Evolutionary conservation across 192 early-diverging fungal genomes (phyloP).

Genomic region (Allomyces macrogynus): DNA sequence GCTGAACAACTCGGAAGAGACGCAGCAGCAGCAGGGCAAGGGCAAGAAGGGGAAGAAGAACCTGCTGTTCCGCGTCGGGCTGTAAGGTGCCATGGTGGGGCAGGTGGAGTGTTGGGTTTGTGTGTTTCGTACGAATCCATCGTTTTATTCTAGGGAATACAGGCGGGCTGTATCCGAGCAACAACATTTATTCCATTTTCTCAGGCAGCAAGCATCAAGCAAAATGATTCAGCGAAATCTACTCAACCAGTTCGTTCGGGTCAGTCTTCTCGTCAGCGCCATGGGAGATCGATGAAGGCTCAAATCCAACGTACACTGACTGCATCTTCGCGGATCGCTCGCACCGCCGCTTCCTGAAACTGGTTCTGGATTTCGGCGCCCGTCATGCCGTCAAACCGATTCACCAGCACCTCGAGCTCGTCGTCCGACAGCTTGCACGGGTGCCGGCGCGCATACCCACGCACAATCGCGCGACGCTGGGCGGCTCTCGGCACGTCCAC

Average conservation of each 20-base stretch:
- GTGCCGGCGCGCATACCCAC: background rate
- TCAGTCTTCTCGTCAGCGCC: too few species aligned
- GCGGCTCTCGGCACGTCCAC: too few species aligned
- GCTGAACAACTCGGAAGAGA: background rate
- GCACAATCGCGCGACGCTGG: constrained; percentile 17
- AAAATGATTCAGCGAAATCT: too few species aligned
- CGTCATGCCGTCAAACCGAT: background rate
- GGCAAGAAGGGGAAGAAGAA: background rate
- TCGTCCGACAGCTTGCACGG: background rate
- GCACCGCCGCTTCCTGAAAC: background rate
- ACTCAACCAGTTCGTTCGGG: too few species aligned
- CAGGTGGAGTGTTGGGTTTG: too few species aligned
- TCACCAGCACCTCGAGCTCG: background rate
- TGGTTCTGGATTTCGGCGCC: background rate
- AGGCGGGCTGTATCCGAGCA: too few species aligned
- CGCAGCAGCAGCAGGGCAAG: background rate
- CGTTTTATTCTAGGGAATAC: too few species aligned
- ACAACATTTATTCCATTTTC: too few species aligned
- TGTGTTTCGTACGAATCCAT: too few species aligned
- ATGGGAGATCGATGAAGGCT: too few species aligned
- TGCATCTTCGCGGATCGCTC: background rate
- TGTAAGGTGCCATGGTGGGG: background rate
- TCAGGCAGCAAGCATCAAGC: too few species aligned
- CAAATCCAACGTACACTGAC: too few species aligned
- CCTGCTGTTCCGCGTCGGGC: background rate